Evolutionary conservation across 306 rosid genomes (phyloP), one percentile per base, ranked within the genome.

Genomic region (Casuarina equisetifolia): DNA sequence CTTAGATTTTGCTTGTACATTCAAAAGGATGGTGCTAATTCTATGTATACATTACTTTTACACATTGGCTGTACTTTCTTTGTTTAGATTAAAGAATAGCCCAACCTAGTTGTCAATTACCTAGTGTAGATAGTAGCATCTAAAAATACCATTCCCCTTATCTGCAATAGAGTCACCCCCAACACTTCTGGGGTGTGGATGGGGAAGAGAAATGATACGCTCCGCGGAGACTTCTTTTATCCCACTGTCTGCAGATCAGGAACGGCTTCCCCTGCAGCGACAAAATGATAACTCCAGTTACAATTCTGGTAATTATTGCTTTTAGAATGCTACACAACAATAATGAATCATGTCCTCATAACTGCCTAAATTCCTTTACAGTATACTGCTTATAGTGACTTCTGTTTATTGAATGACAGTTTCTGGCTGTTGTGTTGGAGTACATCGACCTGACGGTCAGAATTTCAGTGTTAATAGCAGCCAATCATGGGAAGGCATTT

Each of bases 241-340:
- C 58, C 57, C 69, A 55, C 86, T 85, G 78, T 78, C 73, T 62
- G 76, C 58, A 69, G 84, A 70, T 58, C 84, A 71, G 46, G 77
- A 77, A 80, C 84, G 9, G 78, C 73, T 78, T 83, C 89, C 74
- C 91, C 91, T 88, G 89, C 87, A 85, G 49, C 12, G 42, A n/a
- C 46, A 19, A 72, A 9, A 25, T 36, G 16, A 67, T 15, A 42
- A 9, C 17, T 16, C 17, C 2, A 6, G 71, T 67, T 42, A 40
- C 20, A 66, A 17, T 66, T 66, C 71, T 45, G 49, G 16, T 16
- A 11, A 66, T 1, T 13, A 40, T 32, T n/a, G 48, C 48, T 16
- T 16, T 39, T 32, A 39, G 12, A 64, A 16, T 16, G 25, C n/a
- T 9, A 36, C 5, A 36, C 6, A 17, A 17, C 36, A 67, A 67